phyloP scores from a whole-genome alignment of 345 rosid genomes.

The Arabis alpina region DNA sequence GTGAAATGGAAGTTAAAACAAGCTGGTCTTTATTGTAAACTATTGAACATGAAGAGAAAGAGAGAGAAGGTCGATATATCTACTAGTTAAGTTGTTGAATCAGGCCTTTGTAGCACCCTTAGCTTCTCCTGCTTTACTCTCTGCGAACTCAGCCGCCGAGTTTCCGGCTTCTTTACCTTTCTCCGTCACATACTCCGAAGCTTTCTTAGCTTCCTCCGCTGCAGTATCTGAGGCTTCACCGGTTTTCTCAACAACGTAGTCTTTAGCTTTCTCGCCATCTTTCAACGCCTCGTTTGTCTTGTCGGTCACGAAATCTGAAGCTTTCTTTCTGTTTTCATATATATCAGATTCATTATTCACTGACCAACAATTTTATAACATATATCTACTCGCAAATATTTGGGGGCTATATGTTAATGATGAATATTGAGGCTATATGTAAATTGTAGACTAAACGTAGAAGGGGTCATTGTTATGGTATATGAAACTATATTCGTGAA shows the following conservation, averaged over 20 bases:
- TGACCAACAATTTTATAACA: neutral
- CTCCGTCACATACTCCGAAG: constrained; percentile 39
- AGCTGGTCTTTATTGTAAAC: constrained; percentile 13
- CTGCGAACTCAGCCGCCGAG: constrained; percentile 22
- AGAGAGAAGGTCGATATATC: constrained; percentile 1
- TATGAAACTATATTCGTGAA: neutral
- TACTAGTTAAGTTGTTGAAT: constrained; percentile 25
- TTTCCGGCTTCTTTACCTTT: constrained; percentile 39
- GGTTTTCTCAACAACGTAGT: constrained; percentile 25
- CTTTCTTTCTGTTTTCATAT: constrained; percentile 18
- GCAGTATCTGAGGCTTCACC: neutral
- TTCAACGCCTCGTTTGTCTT: constrained; percentile 27
- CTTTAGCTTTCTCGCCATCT: constrained; percentile 38
- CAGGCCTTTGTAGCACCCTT: constrained; percentile 17
- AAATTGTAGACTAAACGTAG: no score
- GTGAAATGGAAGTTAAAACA: constrained; percentile 8
- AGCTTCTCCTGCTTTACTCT: constrained; percentile 31
- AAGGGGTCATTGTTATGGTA: neutral
- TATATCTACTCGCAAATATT: neutral
- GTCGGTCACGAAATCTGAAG: constrained; percentile 30
- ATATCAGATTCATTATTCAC: constrained; percentile 1
- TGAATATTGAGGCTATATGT: neutral
- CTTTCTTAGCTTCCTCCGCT: constrained; percentile 29
- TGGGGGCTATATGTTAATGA: neutral
- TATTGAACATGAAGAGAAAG: neutral